A percentile compares a stretch with the other conserved stretches of the same genome.
Conservation (phyloP, 768 basidiomycete species). For the Boletus sp. region DNA sequence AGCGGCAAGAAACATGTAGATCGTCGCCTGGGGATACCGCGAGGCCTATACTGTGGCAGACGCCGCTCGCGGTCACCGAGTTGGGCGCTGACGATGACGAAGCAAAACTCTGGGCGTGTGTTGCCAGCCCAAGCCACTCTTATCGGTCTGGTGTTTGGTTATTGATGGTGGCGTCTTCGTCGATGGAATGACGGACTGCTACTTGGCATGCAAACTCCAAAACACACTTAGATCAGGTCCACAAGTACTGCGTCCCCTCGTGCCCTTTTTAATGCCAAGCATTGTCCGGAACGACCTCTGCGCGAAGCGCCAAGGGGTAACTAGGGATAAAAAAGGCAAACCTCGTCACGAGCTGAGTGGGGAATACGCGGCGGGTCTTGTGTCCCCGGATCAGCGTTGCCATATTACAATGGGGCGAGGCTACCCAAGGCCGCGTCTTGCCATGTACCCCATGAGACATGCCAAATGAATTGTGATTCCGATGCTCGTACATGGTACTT, state of each 20-base stretch:
- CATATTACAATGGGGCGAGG: neutral
- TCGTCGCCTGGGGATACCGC: neutral
- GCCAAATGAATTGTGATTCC: neutral
- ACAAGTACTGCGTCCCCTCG: neutral
- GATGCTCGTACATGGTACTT: neutral
- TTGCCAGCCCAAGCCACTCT: neutral
- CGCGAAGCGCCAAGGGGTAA: neutral
- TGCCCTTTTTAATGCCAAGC: neutral
- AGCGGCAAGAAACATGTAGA: neutral
- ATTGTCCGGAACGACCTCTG: neutral
- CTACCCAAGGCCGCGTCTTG: neutral
- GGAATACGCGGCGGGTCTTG: neutral
- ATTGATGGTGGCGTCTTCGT: neutral
- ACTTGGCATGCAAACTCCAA: neutral
- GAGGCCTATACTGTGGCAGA: neutral
- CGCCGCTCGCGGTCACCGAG: neutral
- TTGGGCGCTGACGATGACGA: neutral
- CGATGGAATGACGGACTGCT: neutral
- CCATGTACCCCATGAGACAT: neutral
- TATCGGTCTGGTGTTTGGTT: neutral
- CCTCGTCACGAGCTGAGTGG: neutral
- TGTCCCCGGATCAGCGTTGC: neutral
- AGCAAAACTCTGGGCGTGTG: neutral
- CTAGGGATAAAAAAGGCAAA: neutral
- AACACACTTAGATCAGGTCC: neutral